Percentiles rank a stretch among this genome's conserved stretches.
phyloP scores from a whole-genome alignment of 1,284 basidiomycete species.

The Vanrija humicola region DNA sequence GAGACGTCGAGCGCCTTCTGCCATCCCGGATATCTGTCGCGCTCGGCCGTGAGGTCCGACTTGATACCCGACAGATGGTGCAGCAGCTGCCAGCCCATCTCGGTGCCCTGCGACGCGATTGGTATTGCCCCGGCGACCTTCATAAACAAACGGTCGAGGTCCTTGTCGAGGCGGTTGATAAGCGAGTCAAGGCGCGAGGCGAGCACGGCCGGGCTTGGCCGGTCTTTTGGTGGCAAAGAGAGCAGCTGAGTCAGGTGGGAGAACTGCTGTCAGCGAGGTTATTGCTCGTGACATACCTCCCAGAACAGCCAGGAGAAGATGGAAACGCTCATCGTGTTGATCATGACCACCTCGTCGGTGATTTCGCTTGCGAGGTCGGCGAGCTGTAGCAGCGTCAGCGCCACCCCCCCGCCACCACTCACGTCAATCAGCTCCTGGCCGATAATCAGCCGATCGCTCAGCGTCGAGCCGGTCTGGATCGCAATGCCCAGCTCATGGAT shows the following conservation, averaged over 20 bases:
- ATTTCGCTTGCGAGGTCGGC: slow-evolving; percentile 38
- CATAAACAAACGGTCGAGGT: slow-evolving; percentile 28
- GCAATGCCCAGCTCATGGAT: slow-evolving; percentile 42
- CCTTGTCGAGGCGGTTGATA: slow-evolving; percentile 25
- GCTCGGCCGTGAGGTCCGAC: slow-evolving; percentile 14
- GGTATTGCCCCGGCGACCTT: slow-evolving; percentile 8
- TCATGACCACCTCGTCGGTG: slow-evolving; percentile 35
- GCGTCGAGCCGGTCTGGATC: slow-evolving; percentile 30
- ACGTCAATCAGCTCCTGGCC: slow-evolving; percentile 34
- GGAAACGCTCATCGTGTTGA: slow-evolving; percentile 40
- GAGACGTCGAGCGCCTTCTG: slow-evolving; percentile 25
- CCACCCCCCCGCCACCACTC: slow-evolving; percentile 1
- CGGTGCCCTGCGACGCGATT: slow-evolving; percentile 2
- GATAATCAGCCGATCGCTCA: slow-evolving; percentile 35
- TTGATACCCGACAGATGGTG: slow-evolving; percentile 9
- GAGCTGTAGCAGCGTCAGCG: slow-evolving; percentile 26
- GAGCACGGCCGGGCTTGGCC: slow-evolving; percentile 8
- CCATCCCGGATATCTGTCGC: slow-evolving; percentile 35
- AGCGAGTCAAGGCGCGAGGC: slow-evolving; percentile 32
- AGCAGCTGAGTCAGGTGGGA: slow-evolving; percentile 31
- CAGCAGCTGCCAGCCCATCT: slow-evolving; percentile 9
- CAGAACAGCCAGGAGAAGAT: slow-evolving; percentile 44
- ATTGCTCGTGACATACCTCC: slow-evolving; percentile 26
- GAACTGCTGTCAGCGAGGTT: slow-evolving; percentile 23
- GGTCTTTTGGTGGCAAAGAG: slow-evolving; percentile 6